Conservation (phyloP, 2,329 filamentous ascomycete genomes). For the Aspergillus sergii region DNA sequence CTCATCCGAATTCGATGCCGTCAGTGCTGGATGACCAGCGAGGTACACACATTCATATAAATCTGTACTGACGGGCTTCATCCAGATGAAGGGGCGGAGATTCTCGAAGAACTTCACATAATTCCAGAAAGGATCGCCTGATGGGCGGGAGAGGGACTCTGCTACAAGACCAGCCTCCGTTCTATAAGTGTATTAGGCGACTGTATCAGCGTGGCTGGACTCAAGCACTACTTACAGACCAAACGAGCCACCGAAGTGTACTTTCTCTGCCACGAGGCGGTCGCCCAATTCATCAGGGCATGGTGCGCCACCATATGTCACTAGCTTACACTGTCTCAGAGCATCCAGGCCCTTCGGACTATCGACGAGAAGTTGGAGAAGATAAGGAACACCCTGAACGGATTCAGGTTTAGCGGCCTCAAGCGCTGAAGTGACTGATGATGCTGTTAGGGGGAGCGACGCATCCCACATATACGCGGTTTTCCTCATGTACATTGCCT, state of each 20-base stretch:
- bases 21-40: constrained; percentile 33
- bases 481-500: constrained; percentile 49
- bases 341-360: constrained; percentile 37
- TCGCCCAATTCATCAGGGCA: constrained; percentile 49
- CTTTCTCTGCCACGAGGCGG: constrained; percentile 38
- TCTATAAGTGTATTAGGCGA: constrained; percentile 27
- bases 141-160: constrained; percentile 44
- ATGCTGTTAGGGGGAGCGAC: constrained; percentile 42
- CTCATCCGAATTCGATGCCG: constrained; percentile 34
- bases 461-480: constrained; percentile 47
- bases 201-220: background rate
- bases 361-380: constrained; percentile 45
- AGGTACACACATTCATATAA: constrained; percentile 38
- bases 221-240: constrained; percentile 39
- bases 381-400: constrained; percentile 47
- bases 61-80: constrained; percentile 34
- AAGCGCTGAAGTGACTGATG: constrained; percentile 39
- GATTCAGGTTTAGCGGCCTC: constrained; percentile 42
- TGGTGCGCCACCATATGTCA: constrained; percentile 45
- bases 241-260: constrained; percentile 44
- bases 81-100: constrained; percentile 39
- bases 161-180: constrained; percentile 49
- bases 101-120: constrained; percentile 46
- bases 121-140: constrained; percentile 45
- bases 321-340: constrained; percentile 41